These are phyloP conservation scores for Pseudoscleropodium purum DNA, from an alignment of 225 moss, liverwort and hornwort species.

Conservation along the genomic window DNA sequence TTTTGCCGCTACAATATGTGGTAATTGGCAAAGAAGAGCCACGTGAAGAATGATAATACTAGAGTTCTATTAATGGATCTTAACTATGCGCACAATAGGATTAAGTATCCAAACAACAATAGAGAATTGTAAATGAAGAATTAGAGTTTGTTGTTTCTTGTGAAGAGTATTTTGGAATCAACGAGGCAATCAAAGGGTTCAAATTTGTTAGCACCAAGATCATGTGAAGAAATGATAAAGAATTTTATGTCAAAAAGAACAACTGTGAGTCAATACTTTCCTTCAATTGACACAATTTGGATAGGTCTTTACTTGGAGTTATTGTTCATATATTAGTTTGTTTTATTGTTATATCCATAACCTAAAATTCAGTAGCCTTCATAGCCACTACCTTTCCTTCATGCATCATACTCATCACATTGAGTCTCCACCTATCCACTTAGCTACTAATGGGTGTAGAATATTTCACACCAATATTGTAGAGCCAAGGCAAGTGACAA, in stretches of 20 bases:
- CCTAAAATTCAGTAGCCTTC: too few relatives aligned
- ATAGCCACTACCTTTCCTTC: too few relatives aligned
- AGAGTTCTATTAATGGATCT: not conserved
- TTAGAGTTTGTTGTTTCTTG: not conserved
- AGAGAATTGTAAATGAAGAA: not conserved
- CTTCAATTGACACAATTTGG: rapidly evolving
- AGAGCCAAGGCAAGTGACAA: too few relatives aligned
- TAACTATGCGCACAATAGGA: not conserved
- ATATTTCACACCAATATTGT: too few relatives aligned
- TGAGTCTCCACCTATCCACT: too few relatives aligned
- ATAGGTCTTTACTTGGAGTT: not conserved
- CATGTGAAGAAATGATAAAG: not conserved
- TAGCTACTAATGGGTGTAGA: too few relatives aligned
- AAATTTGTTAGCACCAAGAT: not conserved
- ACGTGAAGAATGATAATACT: not conserved
- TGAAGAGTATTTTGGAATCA: not conserved
- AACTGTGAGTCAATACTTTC: not conserved
- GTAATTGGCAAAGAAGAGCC: not conserved
- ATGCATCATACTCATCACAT: too few relatives aligned
- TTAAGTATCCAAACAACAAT: too few relatives aligned
- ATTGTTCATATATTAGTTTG: rapidly evolving
- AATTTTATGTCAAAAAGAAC: not conserved
- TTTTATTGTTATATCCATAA: not conserved
- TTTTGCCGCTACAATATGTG: not conserved
- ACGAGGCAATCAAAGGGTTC: not conserved